Evolutionary conservation across 1,284 basidiomycete genomes (phyloP), one percentile per base, ranked within the genome.

Genomic region (Leucoagaricus sp.): DNA sequence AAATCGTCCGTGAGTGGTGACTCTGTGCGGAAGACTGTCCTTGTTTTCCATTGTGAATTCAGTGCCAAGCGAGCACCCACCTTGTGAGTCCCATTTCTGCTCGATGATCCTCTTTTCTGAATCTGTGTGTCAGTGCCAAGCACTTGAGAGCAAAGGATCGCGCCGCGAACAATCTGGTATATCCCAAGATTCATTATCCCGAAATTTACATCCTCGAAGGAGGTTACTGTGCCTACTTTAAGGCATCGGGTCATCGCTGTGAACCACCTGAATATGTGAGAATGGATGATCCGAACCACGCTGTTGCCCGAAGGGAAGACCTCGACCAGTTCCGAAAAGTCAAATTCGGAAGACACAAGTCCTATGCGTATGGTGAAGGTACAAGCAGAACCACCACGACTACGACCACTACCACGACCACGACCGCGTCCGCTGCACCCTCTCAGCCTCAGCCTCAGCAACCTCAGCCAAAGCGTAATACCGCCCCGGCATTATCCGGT

Each of bases 31-130:
- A 97, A 93, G 80, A 93, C 83, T 3, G 79, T 99, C 17, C 75
- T 99, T 48, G 83, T 99, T 57, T 98, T 99, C 79, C 96, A 99
- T 72, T 99, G 96, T 80, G 96, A 99, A 75, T 98, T 98, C 69
- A 96, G 93, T 67, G 88, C 84, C 38, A 97, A 97, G 75, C 85
- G 96, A 49, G 97, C 95, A 1, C 96, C 96, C 1, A 96, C 95
- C 9, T 94, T 97, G 94, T 96, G 69, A 74, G 89, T 77, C 28
- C 17, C 25, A 55, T 3, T 34, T 31, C n/a, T 34, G 55, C 9
- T 25, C 44, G 42, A 53, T 5, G 53, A 26, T 53, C 53, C 33
- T 23, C 15, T 47, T 10, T 4, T 40, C 46, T 42, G 68, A 54
- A 65, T 58, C 60, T 23, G 40, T 41, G 48, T 28, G 54, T 17